A percentile compares a stretch with the other conserved stretches of the same genome.
Conservation (phyloP, 1,284 basidiomycete species). For the Exobasidium cylindrosporum region DNA sequence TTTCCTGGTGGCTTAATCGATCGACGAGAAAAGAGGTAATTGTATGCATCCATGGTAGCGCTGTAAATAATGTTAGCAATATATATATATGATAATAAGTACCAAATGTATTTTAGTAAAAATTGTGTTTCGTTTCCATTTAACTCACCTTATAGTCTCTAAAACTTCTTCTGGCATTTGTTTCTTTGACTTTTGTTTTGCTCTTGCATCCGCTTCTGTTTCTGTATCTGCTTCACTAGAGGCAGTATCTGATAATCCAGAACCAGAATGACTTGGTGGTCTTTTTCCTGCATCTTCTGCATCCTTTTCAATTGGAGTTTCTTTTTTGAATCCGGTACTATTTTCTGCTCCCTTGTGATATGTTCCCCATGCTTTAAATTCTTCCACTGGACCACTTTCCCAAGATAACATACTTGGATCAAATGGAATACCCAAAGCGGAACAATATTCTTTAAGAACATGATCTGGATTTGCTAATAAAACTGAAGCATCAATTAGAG, state of each 20-base stretch:
- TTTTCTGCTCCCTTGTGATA: constrained; percentile 50
- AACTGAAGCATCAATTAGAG: constrained; percentile 40
- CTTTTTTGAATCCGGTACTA: constrained; percentile 44
- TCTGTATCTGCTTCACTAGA: constrained; percentile 8
- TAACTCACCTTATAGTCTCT: constrained; percentile 22
- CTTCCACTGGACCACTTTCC: constrained; percentile 44
- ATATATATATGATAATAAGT: no score
- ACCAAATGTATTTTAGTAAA: no score
- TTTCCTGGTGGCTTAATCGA: constrained; percentile 11
- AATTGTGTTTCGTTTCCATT: neutral
- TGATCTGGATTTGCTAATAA: constrained; percentile 40
- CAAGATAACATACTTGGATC: constrained; percentile 42
- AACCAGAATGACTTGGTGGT: neutral
- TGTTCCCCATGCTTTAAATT: constrained; percentile 48
- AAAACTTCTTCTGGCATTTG: constrained; percentile 30
- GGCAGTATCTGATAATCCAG: constrained; percentile 14
- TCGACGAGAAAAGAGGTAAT: constrained; percentile 25
- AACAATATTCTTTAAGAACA: constrained; percentile 39
- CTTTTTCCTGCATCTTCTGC: constrained; percentile 14
- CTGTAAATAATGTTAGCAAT: neutral
- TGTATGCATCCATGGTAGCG: constrained; percentile 24
- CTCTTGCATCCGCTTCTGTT: constrained; percentile 19
- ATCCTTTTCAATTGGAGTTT: constrained; percentile 13
- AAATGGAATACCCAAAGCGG: constrained; percentile 45
- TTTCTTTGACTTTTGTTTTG: constrained; percentile 15